phyloP scores from a whole-genome alignment of 1,284 basidiomycete species.

The Vanrija humicola region DNA sequence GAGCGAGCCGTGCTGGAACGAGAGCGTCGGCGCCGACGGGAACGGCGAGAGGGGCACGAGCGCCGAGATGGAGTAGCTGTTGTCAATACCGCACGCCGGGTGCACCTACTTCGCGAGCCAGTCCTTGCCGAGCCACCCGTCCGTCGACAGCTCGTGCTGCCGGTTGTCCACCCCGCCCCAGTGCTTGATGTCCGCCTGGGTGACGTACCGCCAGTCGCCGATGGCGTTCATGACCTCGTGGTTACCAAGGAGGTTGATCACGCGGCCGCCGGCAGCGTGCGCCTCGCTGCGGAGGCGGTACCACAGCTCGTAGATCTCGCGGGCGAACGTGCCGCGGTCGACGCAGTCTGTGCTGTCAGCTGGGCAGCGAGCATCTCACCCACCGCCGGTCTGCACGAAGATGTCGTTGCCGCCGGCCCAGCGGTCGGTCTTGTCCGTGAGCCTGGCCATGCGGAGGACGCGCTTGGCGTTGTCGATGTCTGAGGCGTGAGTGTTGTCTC shows the following conservation, averaged over 20 bases:
- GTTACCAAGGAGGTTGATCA: constrained; percentile 76
- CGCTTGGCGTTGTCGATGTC: constrained; percentile 64
- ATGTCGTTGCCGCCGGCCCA: constrained; percentile 77
- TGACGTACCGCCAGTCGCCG: constrained; percentile 88
- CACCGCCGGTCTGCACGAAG: constrained; percentile 76
- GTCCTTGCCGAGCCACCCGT: constrained; percentile 71
- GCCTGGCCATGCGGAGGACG: constrained; percentile 70
- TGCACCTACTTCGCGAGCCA: constrained; percentile 66
- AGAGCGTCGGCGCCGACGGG: constrained; percentile 63
- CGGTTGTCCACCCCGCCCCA: constrained; percentile 69
- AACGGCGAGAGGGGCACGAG: constrained; percentile 70
- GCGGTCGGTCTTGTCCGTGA: constrained; percentile 62
- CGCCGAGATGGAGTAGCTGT: constrained; percentile 67
- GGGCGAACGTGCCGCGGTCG: constrained; percentile 83
- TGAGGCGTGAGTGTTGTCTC: not conserved
- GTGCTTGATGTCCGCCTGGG: constrained; percentile 68
- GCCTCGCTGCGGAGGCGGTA: constrained; percentile 76
- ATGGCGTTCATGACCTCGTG: constrained; percentile 71
- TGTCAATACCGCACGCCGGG: constrained; percentile 11
- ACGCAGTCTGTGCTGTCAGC: constrained; percentile 62
- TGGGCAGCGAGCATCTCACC: too few species aligned
- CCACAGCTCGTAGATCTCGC: constrained; percentile 75
- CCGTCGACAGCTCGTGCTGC: constrained; percentile 62
- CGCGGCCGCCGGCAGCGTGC: constrained; percentile 60
- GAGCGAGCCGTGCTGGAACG: constrained; percentile 84